Base-by-base conservation (phyloP, 495 filamentous ascomycete species). In the Gamarada debralockiae region DNA sequence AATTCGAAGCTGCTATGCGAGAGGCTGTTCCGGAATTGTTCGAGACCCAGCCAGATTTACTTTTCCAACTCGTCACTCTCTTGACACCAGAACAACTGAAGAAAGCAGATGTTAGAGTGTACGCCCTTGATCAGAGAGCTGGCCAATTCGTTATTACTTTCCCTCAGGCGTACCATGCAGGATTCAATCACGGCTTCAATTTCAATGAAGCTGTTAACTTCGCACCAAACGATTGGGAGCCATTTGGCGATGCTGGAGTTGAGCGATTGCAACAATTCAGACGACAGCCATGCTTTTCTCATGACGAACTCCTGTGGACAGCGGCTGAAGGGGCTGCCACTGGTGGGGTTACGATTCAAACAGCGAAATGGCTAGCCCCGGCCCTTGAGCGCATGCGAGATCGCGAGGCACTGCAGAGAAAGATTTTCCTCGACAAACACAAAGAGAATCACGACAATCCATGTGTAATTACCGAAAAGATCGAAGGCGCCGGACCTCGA, bases 121-220 rank as follows among this genome's bases (percentile, higher is more conserved):
- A 87, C 63, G 90, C 95, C 0, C 71, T 96, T 22, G 93, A 99
- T 65, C 93, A 99, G 65, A 77, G 92, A 56, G 95, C 93, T 13
- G 95, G 93, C 6, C 90, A 99, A 66, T 89, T 97, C 57, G 93
- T 97, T 51, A 83, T 99, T 54, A 99, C 93, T 0, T 95, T 95
- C 63, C 90, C 90, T 3, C 87, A 95, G 61, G 90, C 90, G 4
- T 95, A 95, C 58, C 90, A 95, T 67, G 90, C 90, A 8, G 90
- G 90, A 0, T 95, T 95, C 71, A 99, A 95, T 63, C 95, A 87
- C 65, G 93, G 86, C 7, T 98, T 99, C 77, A 99, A 99, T 64
- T 96, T 97, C 72, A 99, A 99, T 54, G 93, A 99, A 65, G 93
- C 93, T 1, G 93, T 99, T 52, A 99, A 99, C 65, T 97, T 99